Conservation (phyloP, 2,329 filamentous ascomycete species). For the Nigrospora osmanthi region DNA sequence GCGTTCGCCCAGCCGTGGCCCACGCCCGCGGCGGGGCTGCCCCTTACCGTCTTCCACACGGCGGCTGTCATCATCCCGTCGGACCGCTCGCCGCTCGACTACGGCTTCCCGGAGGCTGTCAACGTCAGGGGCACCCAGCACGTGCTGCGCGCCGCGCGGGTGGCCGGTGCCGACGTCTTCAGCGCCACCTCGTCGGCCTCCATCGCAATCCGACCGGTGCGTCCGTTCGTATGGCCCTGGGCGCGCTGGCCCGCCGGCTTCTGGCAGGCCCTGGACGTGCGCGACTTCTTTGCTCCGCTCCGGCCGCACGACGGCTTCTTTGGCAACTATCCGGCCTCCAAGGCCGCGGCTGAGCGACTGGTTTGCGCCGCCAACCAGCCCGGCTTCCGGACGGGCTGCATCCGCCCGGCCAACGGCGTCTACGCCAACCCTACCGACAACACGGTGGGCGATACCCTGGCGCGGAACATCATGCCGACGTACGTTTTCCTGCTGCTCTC, state of each 20-base stretch:
- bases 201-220: constrained; percentile 27
- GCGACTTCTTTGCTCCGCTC: constrained; percentile 27
- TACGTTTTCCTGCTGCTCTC: constrained; percentile 24
- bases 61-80: constrained; percentile 44
- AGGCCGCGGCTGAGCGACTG: constrained; percentile 35
- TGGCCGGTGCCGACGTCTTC: constrained; percentile 32
- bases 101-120: constrained; percentile 35
- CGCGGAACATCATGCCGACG: constrained; percentile 27
- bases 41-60: constrained; percentile 50
- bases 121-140: constrained; percentile 39
- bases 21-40: constrained; percentile 26
- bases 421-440: constrained; percentile 32
- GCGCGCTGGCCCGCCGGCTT: constrained; percentile 26
- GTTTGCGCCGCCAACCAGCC: constrained; percentile 23
- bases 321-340: constrained; percentile 37
- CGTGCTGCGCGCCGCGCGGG: constrained; percentile 31
- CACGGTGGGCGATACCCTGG: constrained; percentile 33
- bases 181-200: constrained; percentile 40
- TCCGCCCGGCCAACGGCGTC: constrained; percentile 45
- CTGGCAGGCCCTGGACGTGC: constrained; percentile 33
- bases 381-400: constrained; percentile 42
- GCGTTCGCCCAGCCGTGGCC: constrained; percentile 43
- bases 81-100: constrained; percentile 36
- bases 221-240: constrained; percentile 28
- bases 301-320: constrained; percentile 31